A percentile compares a stretch with the other conserved stretches of the same genome.
phyloP scores from a whole-genome alignment of 306 rosid species.

The Mimosa pudica region DNA sequence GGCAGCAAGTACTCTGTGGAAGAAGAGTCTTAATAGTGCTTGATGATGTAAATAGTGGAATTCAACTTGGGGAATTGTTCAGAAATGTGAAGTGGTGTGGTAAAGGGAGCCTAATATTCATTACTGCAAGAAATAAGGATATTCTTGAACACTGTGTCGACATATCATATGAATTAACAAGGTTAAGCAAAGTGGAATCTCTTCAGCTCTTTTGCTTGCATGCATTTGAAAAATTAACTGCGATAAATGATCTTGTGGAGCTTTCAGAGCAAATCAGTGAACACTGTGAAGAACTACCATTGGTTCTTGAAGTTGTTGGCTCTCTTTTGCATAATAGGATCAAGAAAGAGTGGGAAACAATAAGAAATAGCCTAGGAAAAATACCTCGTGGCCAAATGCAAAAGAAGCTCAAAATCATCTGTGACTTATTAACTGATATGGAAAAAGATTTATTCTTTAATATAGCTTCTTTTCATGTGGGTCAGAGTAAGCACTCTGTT shows the following conservation, averaged over 20 bases:
- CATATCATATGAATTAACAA: not conserved
- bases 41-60: not conserved
- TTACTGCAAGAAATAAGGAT: not conserved
- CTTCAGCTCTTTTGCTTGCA: not conserved
- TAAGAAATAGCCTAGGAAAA: not conserved
- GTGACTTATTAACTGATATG: not conserved
- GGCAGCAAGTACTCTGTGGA: not conserved
- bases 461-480: slow-evolving; percentile 9
- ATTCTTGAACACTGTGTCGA: not conserved
- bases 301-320: not conserved
- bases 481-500: not conserved
- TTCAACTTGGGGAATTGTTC: not conserved
- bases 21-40: slow-evolving; percentile 1
- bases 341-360: not conserved
- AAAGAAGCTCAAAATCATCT: not conserved
- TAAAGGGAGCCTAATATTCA: not conserved
- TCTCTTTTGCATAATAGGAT: not conserved
- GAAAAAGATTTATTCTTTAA: slow-evolving; percentile 1
- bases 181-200: not conserved
- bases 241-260: not conserved
- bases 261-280: not conserved
- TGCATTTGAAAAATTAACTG: not conserved
- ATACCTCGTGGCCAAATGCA: not conserved
- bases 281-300: not conserved
- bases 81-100: not conserved